Conservation (phyloP, 2,329 filamentous ascomycete genomes). For the Zasmidium cellare region DNA sequence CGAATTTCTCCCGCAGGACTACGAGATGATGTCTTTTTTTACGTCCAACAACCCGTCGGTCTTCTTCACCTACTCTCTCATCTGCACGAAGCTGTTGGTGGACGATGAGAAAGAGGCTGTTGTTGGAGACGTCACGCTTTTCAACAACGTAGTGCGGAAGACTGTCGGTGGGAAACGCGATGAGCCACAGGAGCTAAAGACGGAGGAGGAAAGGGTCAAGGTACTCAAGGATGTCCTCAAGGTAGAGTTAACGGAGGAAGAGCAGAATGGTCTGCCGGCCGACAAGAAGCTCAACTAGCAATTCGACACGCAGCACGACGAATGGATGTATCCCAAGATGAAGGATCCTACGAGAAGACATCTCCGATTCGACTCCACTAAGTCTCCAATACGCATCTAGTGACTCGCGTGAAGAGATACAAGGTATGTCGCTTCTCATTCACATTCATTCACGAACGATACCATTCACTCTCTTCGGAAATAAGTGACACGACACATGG, state of each 20-base stretch:
- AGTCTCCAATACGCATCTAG: no score
- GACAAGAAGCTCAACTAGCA: slow-evolving; percentile 11
- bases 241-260: slow-evolving; percentile 34
- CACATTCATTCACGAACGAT: no score
- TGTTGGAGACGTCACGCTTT: slow-evolving; percentile 42
- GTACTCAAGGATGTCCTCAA: slow-evolving; percentile 47
- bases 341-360: no score
- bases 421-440: no score
- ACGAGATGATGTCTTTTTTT: slow-evolving; percentile 59
- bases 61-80: slow-evolving; percentile 56
- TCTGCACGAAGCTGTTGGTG: slow-evolving; percentile 58
- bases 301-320: no score
- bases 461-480: no score
- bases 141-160: slow-evolving; percentile 47
- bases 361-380: no score
- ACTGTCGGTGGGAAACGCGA: slow-evolving; percentile 45
- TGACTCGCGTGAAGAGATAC: no score
- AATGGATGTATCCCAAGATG: no score
- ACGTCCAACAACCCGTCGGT: slow-evolving; percentile 52
- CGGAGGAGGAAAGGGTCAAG: slow-evolving; percentile 45
- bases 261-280: slow-evolving; percentile 10
- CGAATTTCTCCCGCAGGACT: slow-evolving; percentile 64
- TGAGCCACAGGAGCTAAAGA: slow-evolving; percentile 41
- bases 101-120: slow-evolving; percentile 37
- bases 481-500: no score